A percentile compares a stretch with the other conserved stretches of the same genome.
Conservation (phyloP, 768 basidiomycete genomes). For the Rhizopogon rudus region DNA sequence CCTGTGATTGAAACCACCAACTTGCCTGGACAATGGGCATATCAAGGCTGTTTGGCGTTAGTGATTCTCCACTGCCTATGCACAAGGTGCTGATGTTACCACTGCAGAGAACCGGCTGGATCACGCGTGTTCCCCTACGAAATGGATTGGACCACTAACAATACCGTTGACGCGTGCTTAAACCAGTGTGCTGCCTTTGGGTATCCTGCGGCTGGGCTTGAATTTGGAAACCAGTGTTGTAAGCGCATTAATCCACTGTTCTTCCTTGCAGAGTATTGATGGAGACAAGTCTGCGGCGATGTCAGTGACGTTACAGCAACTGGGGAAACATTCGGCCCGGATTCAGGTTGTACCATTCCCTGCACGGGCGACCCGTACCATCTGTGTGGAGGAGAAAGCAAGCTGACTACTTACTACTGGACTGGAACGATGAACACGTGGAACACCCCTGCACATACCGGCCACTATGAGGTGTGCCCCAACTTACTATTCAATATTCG, state of each 20-base stretch:
- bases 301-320: conserved; percentile 41
- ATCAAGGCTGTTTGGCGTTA: conserved; percentile 64
- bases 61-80: conserved; percentile 11
- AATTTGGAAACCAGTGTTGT: conserved; percentile 75
- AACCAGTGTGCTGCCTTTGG: conserved; percentile 67
- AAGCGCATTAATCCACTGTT: conserved; percentile 21
- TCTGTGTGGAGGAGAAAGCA: conserved; percentile 56
- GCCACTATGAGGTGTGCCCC: conserved; percentile 59
- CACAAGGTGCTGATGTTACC: not conserved
- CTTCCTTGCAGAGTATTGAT: not conserved
- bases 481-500: not conserved
- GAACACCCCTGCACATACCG: conserved; percentile 61
- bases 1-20: conserved; percentile 49
- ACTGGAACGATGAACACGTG: conserved; percentile 52
- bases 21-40: conserved; percentile 61
- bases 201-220: conserved; percentile 65
- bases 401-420: conserved; percentile 53
- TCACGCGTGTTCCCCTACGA: conserved; percentile 56
- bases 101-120: conserved; percentile 41
- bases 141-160: conserved; percentile 54
- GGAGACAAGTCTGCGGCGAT: conserved; percentile 60
- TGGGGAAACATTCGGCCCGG: conserved; percentile 26
- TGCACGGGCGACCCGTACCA: conserved; percentile 71
- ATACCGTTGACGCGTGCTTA: conserved; percentile 60
- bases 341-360: conserved; percentile 38